A percentile compares a stretch with the other conserved stretches of the same genome.
phyloP scores from a whole-genome alignment of 495 filamentous ascomycete species.

The Penicillium simplicissimum region DNA sequence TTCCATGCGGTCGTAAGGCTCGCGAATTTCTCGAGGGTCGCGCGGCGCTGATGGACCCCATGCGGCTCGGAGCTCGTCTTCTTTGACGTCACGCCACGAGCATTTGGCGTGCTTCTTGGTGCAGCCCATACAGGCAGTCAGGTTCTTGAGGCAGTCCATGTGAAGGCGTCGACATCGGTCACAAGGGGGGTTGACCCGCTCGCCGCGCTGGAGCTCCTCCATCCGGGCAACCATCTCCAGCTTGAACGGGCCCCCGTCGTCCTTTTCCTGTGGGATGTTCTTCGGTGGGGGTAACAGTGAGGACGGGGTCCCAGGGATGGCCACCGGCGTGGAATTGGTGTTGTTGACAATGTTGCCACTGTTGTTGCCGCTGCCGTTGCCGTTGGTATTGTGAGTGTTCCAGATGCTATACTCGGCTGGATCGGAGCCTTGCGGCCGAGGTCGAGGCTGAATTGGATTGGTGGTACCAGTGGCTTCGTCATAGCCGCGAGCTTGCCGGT shows the following conservation, averaged over 20 bases:
- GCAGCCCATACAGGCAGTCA: conserved; percentile 82
- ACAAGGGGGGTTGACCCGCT: conserved; percentile 73
- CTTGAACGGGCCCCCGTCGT: conserved; percentile 63
- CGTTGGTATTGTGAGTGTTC: conserved; percentile 21
- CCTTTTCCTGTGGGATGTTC: conserved; percentile 50
- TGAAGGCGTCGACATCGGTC: conserved; percentile 78
- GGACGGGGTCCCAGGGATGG: conserved; percentile 53
- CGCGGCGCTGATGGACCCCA: conserved; percentile 17
- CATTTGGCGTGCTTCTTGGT: conserved; percentile 88
- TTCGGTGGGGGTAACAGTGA: conserved; percentile 53
- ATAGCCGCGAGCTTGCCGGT: conserved; percentile 45
- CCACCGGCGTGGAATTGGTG: conserved; percentile 36
- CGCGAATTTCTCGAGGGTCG: conserved; percentile 10
- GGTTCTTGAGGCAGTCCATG: conserved; percentile 80
- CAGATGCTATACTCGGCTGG: conserved; percentile 40
- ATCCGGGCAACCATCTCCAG: conserved; percentile 70
- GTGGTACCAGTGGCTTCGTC: conserved; percentile 31
- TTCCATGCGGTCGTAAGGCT: conserved; percentile 26
- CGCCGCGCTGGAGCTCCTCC: conserved; percentile 72
- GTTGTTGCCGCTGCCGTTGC: neutral
- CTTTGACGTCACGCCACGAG: conserved; percentile 73
- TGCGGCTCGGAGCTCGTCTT: conserved; percentile 60
- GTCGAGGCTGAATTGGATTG: conserved; percentile 34
- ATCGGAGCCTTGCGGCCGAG: conserved; percentile 42
- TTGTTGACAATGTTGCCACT: neutral